phyloP scores from a whole-genome alignment of 2,329 filamentous ascomycete species.

The Ramichloridium luteum region DNA sequence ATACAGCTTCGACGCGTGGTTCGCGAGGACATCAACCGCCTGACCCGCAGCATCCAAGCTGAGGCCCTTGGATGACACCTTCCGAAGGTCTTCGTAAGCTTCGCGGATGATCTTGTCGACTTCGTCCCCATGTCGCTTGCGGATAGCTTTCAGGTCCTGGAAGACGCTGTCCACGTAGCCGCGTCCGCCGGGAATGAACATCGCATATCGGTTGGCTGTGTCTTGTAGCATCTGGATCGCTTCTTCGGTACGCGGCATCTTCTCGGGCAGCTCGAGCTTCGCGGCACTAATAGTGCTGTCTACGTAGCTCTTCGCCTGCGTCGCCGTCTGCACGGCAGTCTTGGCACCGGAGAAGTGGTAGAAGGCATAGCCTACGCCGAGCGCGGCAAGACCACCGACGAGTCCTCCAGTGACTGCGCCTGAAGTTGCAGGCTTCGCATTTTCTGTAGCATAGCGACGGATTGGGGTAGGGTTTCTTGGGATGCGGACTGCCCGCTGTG shows the following conservation, averaged over 20 bases:
- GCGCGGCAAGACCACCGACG: constrained; percentile 35
- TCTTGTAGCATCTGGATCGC: constrained; percentile 54
- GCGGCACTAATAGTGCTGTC: constrained; percentile 45
- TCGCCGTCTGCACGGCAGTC: constrained; percentile 36
- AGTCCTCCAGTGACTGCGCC: not conserved
- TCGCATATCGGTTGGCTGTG: constrained; percentile 55
- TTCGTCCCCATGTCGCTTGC: constrained; percentile 55
- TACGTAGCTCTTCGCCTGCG: constrained; percentile 47
- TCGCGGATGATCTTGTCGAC: constrained; percentile 56
- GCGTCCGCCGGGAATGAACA: constrained; percentile 58
- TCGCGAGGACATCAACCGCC: constrained; percentile 50
- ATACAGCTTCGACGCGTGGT: constrained; percentile 47
- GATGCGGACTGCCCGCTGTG: not conserved
- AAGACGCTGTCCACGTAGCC: constrained; percentile 58
- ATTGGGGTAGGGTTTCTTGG: not conserved
- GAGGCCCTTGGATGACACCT: constrained; percentile 44
- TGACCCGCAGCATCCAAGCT: constrained; percentile 50
- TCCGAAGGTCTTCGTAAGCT: constrained; percentile 55
- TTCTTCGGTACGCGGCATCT: constrained; percentile 54
- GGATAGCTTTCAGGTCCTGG: constrained; percentile 56
- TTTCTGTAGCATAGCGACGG: not conserved
- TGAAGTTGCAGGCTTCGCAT: not conserved
- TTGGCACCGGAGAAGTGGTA: constrained; percentile 43
- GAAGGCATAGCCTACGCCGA: constrained; percentile 38
- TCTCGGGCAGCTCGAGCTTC: constrained; percentile 35